Evolutionary conservation across 371 early-diverging fungal species (phyloP), one percentile per base, ranked within the genome.

Genomic region (Dichotomocladium elegans): DNA sequence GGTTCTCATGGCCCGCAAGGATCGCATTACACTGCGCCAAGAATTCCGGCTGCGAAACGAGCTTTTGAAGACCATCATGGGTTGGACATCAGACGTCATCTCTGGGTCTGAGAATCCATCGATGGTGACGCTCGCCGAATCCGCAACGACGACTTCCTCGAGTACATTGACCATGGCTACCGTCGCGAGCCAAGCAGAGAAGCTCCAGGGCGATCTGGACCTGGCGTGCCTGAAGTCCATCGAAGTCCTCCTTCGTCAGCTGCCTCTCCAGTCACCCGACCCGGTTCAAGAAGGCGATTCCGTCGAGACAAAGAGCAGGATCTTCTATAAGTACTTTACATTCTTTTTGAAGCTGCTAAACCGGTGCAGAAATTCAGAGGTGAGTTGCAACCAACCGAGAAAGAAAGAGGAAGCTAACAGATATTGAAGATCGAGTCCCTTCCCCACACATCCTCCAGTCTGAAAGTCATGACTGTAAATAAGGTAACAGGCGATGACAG

Each of bases 301-400:
- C 27, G 70, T 74, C 10, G 84, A 85, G 56, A 79, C 82, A 56
- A 90, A 92, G 40, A 81, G 85, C 40, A 68, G 86, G 37, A 79
- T 92, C 9, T 95, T 93, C 61, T 88, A 82, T 51, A 83, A 86
- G 34, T 92, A 93, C 68, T 88, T 94, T 60, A 73, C 73, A 33
- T 92, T 92, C 64, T 92, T 94, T 64, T 64, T 93, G 52, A 88
- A 90, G 52, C 72, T 93, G 14, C 64, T 95, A 52, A 88, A 88
- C 57, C 83, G 87, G 52, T 92, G 89, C 65, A 82, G 90, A 45
- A 74, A 87, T 30, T 74, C 83, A 24, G 86, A 58, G 52, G 52
- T 53, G 11, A 55, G 54, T 31, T 22, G 55, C 6, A 37, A 17
- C 34, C 27, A 48, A 19, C 49, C 29, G 9, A 19, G 21, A 9